Base-by-base conservation (phyloP, 1,284 basidiomycete species). In the Microbotryomycetes sp. region DNA sequence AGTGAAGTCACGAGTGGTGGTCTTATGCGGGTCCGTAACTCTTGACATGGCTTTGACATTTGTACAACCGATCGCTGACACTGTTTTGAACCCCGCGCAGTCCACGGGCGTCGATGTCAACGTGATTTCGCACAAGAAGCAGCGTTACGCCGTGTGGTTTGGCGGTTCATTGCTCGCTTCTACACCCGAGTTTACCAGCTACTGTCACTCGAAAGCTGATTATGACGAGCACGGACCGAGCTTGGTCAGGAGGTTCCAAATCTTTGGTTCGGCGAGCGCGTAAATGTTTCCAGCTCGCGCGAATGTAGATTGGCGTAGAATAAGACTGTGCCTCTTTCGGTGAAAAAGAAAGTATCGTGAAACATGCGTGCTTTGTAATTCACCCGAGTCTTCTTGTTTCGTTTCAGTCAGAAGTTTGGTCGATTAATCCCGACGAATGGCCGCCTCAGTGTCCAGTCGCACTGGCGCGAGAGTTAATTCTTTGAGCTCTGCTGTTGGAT, bases 81-180 rank as follows among this genome's bases (percentile, higher is more conserved):
- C 35, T 50, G 27, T 23, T 55, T 57, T 28, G 1, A 24, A 18
- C 21, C 26, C 26, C 57, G 27, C n/a, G 16, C 70, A 92, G 88
- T 94, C 91, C 18, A 89, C 88, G 46, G 92, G 92, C 30, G 88
- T 96, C 35, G 91, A 96, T 62, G 91, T 97, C 62, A 91, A 97
- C 64, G 96, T 99, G 72, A 97, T 99, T 73, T 89, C 88, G 11
- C 96, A 99, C 82, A 97, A 96, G 79, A 87, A 91, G 70, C 96
- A 98, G 80, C 82, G 93, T 60, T 91, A 96, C 72, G 94, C 94
- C 15, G 96, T 98, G 23, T 99, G 94, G 94, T 98, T 91, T 73
- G 96, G 96, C 71, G 96, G 96, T 45, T 91, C 89, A 4, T 81
- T 98, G 50, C 82, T 97, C 72, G 93, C 92, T 15, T 91, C 89